phyloP scores from a whole-genome alignment of 2,329 filamentous ascomycete genomes.

The Botrytis cinerea region DNA sequence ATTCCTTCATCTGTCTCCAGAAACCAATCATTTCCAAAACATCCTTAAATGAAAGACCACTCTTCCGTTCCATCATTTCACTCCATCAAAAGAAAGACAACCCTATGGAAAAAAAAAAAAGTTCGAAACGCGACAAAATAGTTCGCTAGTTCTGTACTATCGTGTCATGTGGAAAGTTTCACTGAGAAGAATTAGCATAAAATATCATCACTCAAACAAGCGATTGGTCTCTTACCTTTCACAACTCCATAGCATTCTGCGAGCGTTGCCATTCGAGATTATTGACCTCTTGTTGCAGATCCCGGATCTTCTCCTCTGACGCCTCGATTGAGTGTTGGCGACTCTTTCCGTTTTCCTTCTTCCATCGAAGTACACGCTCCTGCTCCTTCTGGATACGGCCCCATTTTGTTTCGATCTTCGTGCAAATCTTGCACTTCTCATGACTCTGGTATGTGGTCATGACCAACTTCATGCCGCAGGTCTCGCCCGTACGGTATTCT shows the following conservation, averaged over 20 bases:
- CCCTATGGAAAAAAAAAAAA: constrained; percentile 26
- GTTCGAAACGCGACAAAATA: constrained; percentile 24
- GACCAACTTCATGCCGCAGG: constrained; percentile 90
- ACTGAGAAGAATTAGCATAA: constrained; percentile 22
- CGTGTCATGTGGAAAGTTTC: constrained; percentile 11
- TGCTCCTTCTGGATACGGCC: constrained; percentile 73
- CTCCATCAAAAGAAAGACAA: constrained; percentile 28
- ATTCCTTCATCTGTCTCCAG: constrained; percentile 26
- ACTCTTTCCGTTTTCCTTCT: constrained; percentile 54
- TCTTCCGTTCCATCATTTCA: constrained; percentile 12
- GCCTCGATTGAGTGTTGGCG: constrained; percentile 71
- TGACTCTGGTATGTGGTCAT: constrained; percentile 67
- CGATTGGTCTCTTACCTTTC: constrained; percentile 24
- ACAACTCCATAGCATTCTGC: constrained; percentile 20
- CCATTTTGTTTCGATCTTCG: constrained; percentile 84
- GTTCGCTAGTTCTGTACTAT: constrained; percentile 9
- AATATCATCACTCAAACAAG: background rate
- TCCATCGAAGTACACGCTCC: constrained; percentile 76
- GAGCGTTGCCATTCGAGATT: constrained; percentile 43
- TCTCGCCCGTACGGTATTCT: constrained; percentile 94
- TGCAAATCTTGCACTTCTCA: constrained; percentile 76
- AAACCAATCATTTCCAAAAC: constrained; percentile 32
- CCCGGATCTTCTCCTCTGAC: constrained; percentile 67
- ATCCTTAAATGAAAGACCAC: constrained; percentile 18
- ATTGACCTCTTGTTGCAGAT: constrained; percentile 62